phyloP scores from a whole-genome alignment of 345 rosid genomes.

The Salix arbutifolia region DNA sequence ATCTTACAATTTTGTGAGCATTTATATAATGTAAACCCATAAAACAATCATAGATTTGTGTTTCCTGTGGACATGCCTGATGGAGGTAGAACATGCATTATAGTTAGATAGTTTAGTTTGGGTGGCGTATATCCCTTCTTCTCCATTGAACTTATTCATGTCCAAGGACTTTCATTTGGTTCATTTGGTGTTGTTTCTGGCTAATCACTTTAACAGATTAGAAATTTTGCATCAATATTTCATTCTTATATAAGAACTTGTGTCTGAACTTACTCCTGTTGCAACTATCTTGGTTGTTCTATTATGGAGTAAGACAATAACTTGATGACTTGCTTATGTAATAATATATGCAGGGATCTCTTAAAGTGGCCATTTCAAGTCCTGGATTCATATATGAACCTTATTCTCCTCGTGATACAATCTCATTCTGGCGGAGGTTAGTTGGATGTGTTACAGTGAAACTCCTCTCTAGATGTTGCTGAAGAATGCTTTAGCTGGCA shows the following conservation, averaged over 20 bases:
- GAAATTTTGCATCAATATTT: neutral
- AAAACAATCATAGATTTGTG: neutral
- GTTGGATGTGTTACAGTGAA: slow-evolving; percentile 53
- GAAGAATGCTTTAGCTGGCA: too few relatives aligned
- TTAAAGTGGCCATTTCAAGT: slow-evolving; percentile 62
- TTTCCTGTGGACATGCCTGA: neutral
- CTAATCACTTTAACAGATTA: neutral
- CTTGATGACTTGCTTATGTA: slow-evolving; percentile 13
- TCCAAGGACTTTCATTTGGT: neutral
- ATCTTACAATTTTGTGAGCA: neutral
- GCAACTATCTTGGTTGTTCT: neutral
- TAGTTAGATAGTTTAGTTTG: neutral
- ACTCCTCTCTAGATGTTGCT: neutral
- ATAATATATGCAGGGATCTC: slow-evolving; percentile 54
- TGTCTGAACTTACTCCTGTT: neutral
- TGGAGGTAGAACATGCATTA: neutral
- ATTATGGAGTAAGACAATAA: neutral
- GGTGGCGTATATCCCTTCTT: neutral
- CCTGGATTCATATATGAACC: slow-evolving; percentile 94
- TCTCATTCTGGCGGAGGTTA: slow-evolving; percentile 82
- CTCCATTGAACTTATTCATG: neutral
- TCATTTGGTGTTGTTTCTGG: neutral
- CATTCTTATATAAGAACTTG: neutral
- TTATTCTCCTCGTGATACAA: slow-evolving; percentile 56
- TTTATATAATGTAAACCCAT: neutral